A percentile compares a stretch with the other conserved stretches of the same genome.
phyloP scores from a whole-genome alignment of 2,329 filamentous ascomycete species.

The Fusarium praegraminearum region DNA sequence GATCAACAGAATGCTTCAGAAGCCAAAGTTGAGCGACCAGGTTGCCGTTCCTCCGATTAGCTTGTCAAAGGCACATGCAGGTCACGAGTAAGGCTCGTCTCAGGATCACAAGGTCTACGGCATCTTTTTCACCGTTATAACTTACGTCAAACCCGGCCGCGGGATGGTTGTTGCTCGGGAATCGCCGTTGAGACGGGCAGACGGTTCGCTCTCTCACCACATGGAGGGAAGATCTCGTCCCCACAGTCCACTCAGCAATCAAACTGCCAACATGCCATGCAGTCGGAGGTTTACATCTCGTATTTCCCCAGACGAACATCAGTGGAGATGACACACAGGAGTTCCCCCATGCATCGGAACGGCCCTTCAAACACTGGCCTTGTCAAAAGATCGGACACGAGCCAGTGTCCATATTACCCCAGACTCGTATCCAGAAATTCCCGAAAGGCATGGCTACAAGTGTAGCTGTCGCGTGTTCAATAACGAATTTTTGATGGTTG shows the following conservation, averaged over 20 bases:
- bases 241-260: not conserved
- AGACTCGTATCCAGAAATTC: not conserved
- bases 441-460: not conserved
- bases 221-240: not conserved
- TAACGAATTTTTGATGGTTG: not conserved
- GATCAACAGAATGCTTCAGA: not conserved
- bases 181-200: not conserved
- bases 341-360: slow-evolving; percentile 30
- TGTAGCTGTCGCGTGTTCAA: not conserved
- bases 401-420: slow-evolving; percentile 13
- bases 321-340: slow-evolving; percentile 31
- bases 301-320: slow-evolving; percentile 33
- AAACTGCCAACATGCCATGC: not conserved
- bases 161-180: not conserved
- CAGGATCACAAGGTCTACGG: not conserved
- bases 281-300: not conserved
- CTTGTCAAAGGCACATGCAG: not conserved
- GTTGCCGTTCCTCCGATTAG: not conserved
- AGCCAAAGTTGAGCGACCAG: not conserved
- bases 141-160: not conserved
- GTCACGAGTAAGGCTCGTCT: not conserved
- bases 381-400: slow-evolving; percentile 3
- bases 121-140: not conserved
- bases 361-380: slow-evolving; percentile 30
- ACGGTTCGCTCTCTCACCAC: too few species aligned